phyloP scores from a whole-genome alignment of 768 basidiomycete species.

The Tulasnella sp. region DNA sequence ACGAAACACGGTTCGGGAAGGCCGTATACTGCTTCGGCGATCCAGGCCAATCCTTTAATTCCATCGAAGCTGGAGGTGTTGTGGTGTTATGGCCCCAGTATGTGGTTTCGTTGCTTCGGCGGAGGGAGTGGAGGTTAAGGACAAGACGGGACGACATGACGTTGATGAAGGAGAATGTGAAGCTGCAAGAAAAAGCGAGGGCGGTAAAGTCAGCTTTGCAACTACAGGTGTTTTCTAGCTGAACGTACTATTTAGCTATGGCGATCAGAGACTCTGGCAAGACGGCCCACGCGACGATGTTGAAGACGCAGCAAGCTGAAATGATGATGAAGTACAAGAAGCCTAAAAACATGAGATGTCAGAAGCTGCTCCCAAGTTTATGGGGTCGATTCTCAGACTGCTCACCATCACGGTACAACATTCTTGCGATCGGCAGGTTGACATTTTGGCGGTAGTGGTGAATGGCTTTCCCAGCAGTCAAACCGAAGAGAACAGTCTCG shows the following conservation, averaged over 20 bases:
- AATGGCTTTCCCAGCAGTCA: slow-evolving; percentile 17
- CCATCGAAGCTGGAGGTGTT: background rate
- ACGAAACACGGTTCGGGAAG: background rate
- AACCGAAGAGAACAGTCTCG: slow-evolving; percentile 16
- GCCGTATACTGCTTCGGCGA: background rate
- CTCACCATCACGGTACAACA: slow-evolving; percentile 28
- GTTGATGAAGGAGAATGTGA: slow-evolving; percentile 23
- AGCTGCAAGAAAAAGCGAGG: background rate
- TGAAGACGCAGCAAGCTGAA: slow-evolving; percentile 17
- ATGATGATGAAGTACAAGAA: slow-evolving; percentile 22
- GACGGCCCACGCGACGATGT: slow-evolving; percentile 20
- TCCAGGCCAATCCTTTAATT: background rate
- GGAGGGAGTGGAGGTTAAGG: slow-evolving; percentile 20
- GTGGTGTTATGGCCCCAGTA: background rate
- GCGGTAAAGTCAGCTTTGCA: background rate
- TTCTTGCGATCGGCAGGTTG: slow-evolving; percentile 11
- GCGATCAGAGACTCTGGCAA: background rate
- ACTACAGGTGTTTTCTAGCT: background rate
- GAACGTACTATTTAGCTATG: slow-evolving; percentile 16
- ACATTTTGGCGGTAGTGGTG: slow-evolving; percentile 2
- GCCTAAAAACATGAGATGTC: background rate
- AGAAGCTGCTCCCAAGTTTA: background rate
- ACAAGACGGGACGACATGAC: slow-evolving; percentile 24
- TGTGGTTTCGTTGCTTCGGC: background rate
- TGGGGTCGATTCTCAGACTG: background rate